phyloP scores from a whole-genome alignment of 495 filamentous ascomycete genomes.

The Penicillium pancosmium region DNA sequence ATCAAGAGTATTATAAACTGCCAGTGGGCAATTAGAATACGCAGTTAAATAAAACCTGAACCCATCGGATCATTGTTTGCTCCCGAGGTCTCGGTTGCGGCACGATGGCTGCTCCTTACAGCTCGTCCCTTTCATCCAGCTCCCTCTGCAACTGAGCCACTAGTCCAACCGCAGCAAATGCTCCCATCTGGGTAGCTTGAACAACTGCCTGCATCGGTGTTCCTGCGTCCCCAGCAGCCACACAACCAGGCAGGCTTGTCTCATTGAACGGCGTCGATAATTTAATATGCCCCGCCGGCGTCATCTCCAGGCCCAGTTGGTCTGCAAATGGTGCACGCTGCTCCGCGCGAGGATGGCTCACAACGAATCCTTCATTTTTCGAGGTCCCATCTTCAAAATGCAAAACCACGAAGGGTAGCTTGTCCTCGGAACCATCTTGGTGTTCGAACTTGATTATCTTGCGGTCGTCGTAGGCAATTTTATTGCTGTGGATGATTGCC shows the following conservation, averaged over 20 bases:
- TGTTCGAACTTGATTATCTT: slow-evolving; percentile 1
- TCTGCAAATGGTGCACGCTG: neutral
- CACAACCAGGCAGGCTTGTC: neutral
- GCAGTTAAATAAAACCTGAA: neutral
- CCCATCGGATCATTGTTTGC: neutral
- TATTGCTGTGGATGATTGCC: neutral
- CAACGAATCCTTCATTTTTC: neutral
- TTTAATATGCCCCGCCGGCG: neutral
- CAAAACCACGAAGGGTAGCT: neutral
- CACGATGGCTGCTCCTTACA: neutral
- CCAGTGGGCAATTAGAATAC: no score
- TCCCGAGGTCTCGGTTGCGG: no score
- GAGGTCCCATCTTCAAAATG: slow-evolving; percentile 2
- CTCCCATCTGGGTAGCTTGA: slow-evolving; percentile 2
- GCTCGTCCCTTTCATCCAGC: neutral
- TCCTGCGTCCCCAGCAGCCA: slow-evolving; percentile 3
- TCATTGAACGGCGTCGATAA: neutral
- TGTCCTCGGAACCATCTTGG: neutral
- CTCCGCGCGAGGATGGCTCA: neutral
- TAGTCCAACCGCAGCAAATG: neutral
- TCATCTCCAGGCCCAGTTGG: neutral
- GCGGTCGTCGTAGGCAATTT: neutral
- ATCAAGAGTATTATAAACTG: no score
- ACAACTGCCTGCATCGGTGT: neutral
- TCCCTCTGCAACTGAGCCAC: neutral